Conservation (phyloP, 305 asterid species). For the Plantago rigida region DNA sequence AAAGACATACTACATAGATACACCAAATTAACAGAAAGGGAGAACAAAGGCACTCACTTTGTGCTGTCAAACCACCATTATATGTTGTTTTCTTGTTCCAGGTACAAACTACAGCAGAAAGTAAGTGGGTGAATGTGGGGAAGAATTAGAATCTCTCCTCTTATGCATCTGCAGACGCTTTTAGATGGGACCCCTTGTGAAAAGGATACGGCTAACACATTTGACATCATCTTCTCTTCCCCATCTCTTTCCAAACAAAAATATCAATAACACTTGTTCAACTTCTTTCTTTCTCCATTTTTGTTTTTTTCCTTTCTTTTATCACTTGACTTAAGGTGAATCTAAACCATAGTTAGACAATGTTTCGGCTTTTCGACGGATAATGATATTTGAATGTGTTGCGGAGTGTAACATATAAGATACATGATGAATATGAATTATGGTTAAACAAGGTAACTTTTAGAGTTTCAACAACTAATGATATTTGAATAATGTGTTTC, state of each 20-base stretch:
- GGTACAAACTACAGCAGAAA: not conserved
- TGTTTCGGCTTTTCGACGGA: too few relatives aligned
- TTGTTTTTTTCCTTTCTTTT: not conserved
- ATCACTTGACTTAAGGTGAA: too few relatives aligned
- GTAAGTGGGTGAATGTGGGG: slow-evolving; percentile 1
- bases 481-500: too few relatives aligned
- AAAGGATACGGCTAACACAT: not conserved
- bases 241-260: not conserved
- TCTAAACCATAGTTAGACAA: too few relatives aligned
- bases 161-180: not conserved
- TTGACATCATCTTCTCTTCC: not conserved
- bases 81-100: not conserved
- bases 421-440: too few relatives aligned
- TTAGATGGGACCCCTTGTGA: not conserved
- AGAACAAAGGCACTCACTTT: slow-evolving; percentile 1
- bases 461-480: too few relatives aligned
- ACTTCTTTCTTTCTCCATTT: not conserved
- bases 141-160: slow-evolving; percentile 10
- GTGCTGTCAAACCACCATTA: slow-evolving; percentile 1
- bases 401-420: too few relatives aligned
- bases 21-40: not conserved
- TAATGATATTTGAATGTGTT: too few relatives aligned
- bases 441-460: too few relatives aligned
- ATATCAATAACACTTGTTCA: slow-evolving; percentile 1
- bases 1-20: not conserved